A percentile compares a stretch with the other conserved stretches of the same genome.
Conservation (phyloP, 1,139 yeast species). For the Kluyveromyces sp. region DNA sequence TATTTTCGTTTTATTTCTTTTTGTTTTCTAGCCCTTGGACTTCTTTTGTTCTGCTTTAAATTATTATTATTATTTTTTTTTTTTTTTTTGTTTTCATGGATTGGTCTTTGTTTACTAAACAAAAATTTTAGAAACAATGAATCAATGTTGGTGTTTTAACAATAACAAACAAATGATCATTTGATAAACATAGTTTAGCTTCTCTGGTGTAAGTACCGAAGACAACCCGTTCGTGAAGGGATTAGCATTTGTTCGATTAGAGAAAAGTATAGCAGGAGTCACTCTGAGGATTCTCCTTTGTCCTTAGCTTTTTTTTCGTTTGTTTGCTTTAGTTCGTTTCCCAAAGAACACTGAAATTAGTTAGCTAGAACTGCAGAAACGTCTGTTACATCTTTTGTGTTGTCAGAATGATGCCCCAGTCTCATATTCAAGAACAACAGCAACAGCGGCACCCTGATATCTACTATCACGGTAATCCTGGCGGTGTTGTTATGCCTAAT, state of each 20-base stretch:
- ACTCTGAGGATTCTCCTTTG: too few relatives aligned
- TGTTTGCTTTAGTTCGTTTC: not conserved
- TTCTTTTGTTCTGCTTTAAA: not conserved
- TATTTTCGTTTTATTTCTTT: not conserved
- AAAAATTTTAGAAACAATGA: conserved; percentile 2
- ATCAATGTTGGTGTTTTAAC: conserved; percentile 1
- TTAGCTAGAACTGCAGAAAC: too few relatives aligned
- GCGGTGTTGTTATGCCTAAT: not conserved
- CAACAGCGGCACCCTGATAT: not conserved
- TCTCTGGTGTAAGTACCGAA: too few relatives aligned
- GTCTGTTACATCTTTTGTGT: not conserved
- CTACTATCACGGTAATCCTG: not conserved
- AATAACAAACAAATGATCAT: not conserved
- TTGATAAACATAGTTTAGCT: too few relatives aligned
- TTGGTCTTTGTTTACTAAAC: conserved; percentile 4
- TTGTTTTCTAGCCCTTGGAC: not conserved
- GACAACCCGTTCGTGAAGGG: too few relatives aligned
- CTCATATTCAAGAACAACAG: conserved; percentile 1
- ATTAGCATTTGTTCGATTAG: too few relatives aligned
- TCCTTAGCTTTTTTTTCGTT: not conserved
- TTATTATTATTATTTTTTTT: not conserved
- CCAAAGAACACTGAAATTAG: not conserved
- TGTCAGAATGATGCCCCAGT: conserved; percentile 3
- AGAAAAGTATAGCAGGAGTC: too few relatives aligned
- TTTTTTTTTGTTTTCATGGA: not conserved